Evolutionary conservation across 169 alveolate species (phyloP).

Genomic region (Plasmodium yoelii): DNA sequence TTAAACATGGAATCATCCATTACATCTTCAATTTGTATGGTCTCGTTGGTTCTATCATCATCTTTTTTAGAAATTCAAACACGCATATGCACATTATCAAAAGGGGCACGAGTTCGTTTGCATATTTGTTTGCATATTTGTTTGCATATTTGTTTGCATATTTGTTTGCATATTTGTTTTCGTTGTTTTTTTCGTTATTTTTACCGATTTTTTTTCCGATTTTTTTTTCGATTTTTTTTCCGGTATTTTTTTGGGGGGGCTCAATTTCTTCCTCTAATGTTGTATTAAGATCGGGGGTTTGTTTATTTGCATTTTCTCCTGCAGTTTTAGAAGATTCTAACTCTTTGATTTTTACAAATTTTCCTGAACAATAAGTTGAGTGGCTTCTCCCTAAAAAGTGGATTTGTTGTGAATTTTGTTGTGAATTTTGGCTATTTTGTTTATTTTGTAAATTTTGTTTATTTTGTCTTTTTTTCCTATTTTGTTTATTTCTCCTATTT

Average conservation of each 20-base stretch:
- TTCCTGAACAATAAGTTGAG: slow-evolving; percentile 88
- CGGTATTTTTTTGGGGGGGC: slow-evolving; percentile 1
- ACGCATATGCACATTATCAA: background rate
- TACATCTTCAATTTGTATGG: background rate
- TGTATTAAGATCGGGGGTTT: background rate
- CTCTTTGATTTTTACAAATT: slow-evolving; percentile 83
- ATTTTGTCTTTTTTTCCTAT: too few species aligned
- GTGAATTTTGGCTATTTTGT: too few species aligned
- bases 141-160: background rate
- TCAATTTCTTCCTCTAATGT: slow-evolving; percentile 8
- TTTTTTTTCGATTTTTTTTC: slow-evolving; percentile 1
- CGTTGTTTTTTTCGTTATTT: too few species aligned
- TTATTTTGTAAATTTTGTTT: too few species aligned
- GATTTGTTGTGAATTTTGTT: too few species aligned
- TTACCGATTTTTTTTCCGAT: slow-evolving; percentile 54
- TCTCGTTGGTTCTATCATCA: slow-evolving; percentile 7
- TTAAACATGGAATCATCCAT: slow-evolving; percentile 51
- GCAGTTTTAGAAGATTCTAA: slow-evolving; percentile 57
- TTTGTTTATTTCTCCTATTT: too few species aligned
- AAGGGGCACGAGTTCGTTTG: background rate
- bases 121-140: background rate
- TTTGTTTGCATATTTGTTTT: background rate
- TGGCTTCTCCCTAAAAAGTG: slow-evolving; percentile 83
- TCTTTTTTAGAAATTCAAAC: background rate
- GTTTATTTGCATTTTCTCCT: slow-evolving; percentile 17